phyloP scores from a whole-genome alignment of 2,329 filamentous ascomycete genomes.

The Fusarium hostae region DNA sequence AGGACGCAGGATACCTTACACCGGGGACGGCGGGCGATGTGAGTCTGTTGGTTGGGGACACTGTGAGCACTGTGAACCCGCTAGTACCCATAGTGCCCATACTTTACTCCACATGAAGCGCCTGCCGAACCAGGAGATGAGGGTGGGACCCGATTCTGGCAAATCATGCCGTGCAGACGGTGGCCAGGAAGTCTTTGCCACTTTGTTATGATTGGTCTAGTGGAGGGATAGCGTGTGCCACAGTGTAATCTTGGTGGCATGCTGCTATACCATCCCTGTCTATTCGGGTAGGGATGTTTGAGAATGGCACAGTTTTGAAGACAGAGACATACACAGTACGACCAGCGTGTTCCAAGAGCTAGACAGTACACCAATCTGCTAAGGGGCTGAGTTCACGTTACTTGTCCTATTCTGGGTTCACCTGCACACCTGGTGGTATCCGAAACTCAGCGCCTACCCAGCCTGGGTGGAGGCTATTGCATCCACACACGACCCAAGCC shows the following conservation, averaged over 20 bases:
- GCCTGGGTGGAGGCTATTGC: conserved; percentile 18
- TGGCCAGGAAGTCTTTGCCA: conserved; percentile 47
- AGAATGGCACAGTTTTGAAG: conserved; percentile 38
- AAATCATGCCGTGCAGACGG: conserved; percentile 44
- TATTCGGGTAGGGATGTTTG: conserved; percentile 27
- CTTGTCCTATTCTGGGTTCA: conserved; percentile 24
- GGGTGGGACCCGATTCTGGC: conserved; percentile 39
- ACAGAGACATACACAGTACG: conserved; percentile 29
- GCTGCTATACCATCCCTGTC: conserved; percentile 38
- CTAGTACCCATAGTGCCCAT: conserved; percentile 16
- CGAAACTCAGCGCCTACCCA: conserved; percentile 38
- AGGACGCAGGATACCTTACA: conserved; percentile 7
- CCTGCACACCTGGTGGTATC: conserved; percentile 28
- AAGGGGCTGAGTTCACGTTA: conserved; percentile 34
- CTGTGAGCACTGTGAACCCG: conserved; percentile 37
- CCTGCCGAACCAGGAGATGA: conserved; percentile 41
- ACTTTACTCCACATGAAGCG: conserved; percentile 24
- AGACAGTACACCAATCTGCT: conserved; percentile 35
- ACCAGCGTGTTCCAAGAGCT: conserved; percentile 26
- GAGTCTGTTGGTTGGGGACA: conserved; percentile 49
- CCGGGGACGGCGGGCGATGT: conserved; percentile 45
- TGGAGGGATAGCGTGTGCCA: conserved; percentile 39
- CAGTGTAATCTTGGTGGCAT: conserved; percentile 48
- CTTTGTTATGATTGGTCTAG: conserved; percentile 48
- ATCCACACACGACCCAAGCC: conserved; percentile 28